Percentiles rank a stretch among this genome's conserved stretches.
Conservation (phyloP, 2,329 filamentous ascomycete species). For the Helotiales sp. region DNA sequence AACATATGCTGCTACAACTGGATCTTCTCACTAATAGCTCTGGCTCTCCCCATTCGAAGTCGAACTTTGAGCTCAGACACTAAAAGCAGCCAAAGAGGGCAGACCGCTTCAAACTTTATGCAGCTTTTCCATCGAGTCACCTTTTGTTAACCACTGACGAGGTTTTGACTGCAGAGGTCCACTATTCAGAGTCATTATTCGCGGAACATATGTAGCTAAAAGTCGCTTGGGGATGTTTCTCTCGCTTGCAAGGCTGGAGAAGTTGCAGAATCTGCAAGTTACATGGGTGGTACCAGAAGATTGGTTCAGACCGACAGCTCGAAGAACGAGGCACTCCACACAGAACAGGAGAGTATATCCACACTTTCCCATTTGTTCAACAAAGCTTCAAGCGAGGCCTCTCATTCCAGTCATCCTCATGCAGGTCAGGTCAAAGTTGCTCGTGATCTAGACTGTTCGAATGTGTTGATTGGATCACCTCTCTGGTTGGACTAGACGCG, state of each 20-base stretch:
- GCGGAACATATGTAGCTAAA: neutral
- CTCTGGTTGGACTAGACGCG: neutral
- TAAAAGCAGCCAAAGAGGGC: neutral
- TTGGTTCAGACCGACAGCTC: neutral
- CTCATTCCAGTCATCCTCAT: neutral
- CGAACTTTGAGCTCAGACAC: neutral
- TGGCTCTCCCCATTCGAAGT: neutral
- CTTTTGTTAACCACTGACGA: neutral
- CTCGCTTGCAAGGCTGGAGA: neutral
- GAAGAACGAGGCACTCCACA: constrained; percentile 1
- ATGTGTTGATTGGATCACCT: constrained; percentile 7
- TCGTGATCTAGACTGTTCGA: constrained; percentile 15
- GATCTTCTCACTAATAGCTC: neutral
- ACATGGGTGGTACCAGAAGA: neutral
- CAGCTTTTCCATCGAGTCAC: constrained; percentile 6
- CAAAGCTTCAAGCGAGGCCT: neutral
- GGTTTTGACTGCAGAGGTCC: neutral
- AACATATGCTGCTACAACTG: neutral
- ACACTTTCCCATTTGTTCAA: neutral
- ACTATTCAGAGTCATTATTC: constrained; percentile 7
- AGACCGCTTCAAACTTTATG: neutral
- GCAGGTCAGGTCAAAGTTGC: constrained; percentile 6
- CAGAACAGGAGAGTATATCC: neutral
- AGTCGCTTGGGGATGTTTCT: neutral
- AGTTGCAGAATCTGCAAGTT: neutral